Evolutionary conservation across 805 yeast species (phyloP).

Genomic region (Wickerhamomyces mucosus): DNA sequence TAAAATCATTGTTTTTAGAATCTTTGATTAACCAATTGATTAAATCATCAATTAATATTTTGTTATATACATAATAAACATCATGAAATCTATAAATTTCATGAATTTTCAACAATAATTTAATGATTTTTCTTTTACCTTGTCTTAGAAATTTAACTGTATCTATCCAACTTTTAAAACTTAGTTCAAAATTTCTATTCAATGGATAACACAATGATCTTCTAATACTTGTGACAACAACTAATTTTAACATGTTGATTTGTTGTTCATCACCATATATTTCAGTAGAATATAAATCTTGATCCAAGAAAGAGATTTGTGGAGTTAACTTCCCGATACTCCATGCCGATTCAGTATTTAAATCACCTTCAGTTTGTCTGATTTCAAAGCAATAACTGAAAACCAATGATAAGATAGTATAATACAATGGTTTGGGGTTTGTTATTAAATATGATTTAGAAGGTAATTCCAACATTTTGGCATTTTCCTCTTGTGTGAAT

Average conservation of each 20-base stretch:
- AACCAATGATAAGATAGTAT: constrained; percentile 54
- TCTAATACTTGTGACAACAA: constrained; percentile 54
- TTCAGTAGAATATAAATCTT: constrained; percentile 26
- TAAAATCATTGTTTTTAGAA: constrained; percentile 44
- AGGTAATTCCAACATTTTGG: constrained; percentile 62
- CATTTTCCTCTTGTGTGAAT: constrained; percentile 53
- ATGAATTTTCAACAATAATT: constrained; percentile 47
- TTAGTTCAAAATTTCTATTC: constrained; percentile 58
- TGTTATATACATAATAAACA: constrained; percentile 75
- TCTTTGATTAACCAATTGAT: constrained; percentile 63
- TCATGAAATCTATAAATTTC: constrained; percentile 79
- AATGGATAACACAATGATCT: constrained; percentile 75
- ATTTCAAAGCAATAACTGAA: constrained; percentile 71
- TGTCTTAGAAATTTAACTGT: constrained; percentile 52
- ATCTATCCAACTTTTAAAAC: constrained; percentile 63
- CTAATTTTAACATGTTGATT: constrained; percentile 35
- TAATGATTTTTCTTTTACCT: constrained; percentile 61
- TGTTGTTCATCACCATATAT: constrained; percentile 20
- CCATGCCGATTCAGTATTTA: constrained; percentile 88
- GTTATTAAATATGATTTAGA: constrained; percentile 47
- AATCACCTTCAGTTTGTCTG: constrained; percentile 61
- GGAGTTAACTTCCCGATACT: constrained; percentile 82
- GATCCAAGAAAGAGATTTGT: constrained; percentile 64
- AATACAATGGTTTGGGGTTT: constrained; percentile 46
- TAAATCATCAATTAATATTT: constrained; percentile 67